Base-by-base conservation (phyloP, 2,329 filamentous ascomycete species). In the Emergomyces orientalis region DNA sequence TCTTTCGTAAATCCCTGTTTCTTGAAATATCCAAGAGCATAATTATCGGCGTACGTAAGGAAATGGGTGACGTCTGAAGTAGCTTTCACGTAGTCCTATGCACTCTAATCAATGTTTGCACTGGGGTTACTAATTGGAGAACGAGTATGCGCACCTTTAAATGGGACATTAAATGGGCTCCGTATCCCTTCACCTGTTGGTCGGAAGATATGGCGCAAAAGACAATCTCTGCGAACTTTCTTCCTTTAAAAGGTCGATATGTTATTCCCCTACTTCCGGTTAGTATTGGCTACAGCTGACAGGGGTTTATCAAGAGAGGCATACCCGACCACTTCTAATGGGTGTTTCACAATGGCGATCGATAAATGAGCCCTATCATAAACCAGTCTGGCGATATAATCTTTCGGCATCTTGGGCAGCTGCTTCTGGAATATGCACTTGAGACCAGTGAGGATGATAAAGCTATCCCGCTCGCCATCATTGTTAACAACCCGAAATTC, bases 401-500 rank as follows among this genome's bases (percentile, higher is more conserved):
- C 94, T 76, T 97, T 97, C 17, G 94, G 94, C 94, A 99, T 99
- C 77, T 97, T 97, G 0, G 94, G 94, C 6, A 99, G 82, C 73
- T 99, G 94, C 70, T 97, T 97, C 74, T 99, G 94, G 71, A 99
- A 97, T 67, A 99, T 95, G 73, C 92, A 96, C 74, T 97, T 99
- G 62, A 99, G 81, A 17, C 94, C 94, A 0, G 93, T 97, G 64
- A 99, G 82, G 69, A 99, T 95, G 72, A 97, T 95, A 68, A 92
- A 87, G 72, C 90, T 95, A 71, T 96, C 91, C 67, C 88, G 85
- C 45, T 87, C 83, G 70, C 89, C 89, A 72, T 99, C 94, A 73
- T 99, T 99, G 81, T 97, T 97, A 71, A 99, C 94, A 7, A 97
- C 94, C 57, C 92, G 88, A 75, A 97, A 97, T 75, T 97, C 91